Evolutionary conservation across 2,329 filamentous ascomycete species (phyloP).

Genomic region (Aspergillus arachidicola): DNA sequence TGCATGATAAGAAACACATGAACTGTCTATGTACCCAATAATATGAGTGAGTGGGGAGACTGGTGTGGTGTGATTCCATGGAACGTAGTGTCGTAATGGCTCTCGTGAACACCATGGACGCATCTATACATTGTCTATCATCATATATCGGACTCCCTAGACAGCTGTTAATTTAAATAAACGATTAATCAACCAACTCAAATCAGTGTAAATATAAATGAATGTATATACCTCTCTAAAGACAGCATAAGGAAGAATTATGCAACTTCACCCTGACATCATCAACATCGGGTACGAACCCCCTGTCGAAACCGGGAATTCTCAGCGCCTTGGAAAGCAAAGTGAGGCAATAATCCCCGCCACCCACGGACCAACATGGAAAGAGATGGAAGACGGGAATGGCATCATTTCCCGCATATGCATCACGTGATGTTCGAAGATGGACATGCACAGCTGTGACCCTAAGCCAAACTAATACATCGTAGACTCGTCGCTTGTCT

Average conservation of each 20-base stretch:
- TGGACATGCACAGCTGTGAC: not conserved
- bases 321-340: not conserved
- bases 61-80: not conserved
- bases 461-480: no score
- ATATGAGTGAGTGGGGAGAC: not conserved
- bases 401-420: not conserved
- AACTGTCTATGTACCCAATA: not conserved
- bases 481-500: not conserved
- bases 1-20: not conserved
- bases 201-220: not conserved
- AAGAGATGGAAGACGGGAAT: not conserved
- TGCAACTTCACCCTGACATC: not conserved
- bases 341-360: constrained; percentile 1
- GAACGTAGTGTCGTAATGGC: not conserved
- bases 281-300: not conserved
- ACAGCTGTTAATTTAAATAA: not conserved
- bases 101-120: not conserved
- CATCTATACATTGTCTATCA: not conserved
- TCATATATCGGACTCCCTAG: not conserved
- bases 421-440: not conserved
- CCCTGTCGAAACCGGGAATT: not conserved
- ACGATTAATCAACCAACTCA: not conserved
- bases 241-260: not conserved
- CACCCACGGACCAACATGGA: not conserved
- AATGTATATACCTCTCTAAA: not conserved